Conservation (phyloP, 345 rosid genomes). For the Abelmoschus esculentus region DNA sequence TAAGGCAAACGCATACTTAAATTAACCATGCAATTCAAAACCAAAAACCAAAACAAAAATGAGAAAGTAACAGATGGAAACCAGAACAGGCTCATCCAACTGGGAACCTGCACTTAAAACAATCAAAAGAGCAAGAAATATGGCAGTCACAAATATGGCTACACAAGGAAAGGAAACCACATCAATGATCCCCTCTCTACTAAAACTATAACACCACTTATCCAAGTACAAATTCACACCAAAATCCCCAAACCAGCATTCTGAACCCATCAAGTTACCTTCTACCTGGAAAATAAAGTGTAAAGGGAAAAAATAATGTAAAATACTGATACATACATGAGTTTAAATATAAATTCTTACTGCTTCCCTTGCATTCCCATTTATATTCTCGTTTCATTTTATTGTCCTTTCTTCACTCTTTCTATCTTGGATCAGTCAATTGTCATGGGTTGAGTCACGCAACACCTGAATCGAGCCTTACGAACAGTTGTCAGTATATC, state of each 20-base stretch:
- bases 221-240: conserved; percentile 23
- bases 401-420: conserved; percentile 11
- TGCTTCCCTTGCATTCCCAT: conserved; percentile 23
- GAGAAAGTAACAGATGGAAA: background rate
- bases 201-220: conserved; percentile 12
- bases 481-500: conserved; percentile 41
- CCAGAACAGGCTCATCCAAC: conserved; percentile 1
- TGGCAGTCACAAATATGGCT: conserved; percentile 21
- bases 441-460: conserved; percentile 43
- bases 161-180: conserved; percentile 12
- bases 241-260: conserved; percentile 22
- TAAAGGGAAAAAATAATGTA: background rate
- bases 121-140: conserved; percentile 16
- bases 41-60: background rate
- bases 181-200: conserved; percentile 18
- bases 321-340: conserved; percentile 38
- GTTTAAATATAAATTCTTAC: conserved; percentile 35
- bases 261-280: conserved; percentile 12
- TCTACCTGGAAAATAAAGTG: conserved; percentile 10
- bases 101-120: conserved; percentile 21
- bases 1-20: background rate
- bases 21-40: background rate
- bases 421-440: conserved; percentile 23
- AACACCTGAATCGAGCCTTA: conserved; percentile 49
- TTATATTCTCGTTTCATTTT: conserved; percentile 15